Percentiles rank a stretch among this genome's conserved stretches.
Evolutionary conservation across 2,329 filamentous ascomycete genomes (phyloP).

Genomic region (Botrytis fragariae): DNA sequence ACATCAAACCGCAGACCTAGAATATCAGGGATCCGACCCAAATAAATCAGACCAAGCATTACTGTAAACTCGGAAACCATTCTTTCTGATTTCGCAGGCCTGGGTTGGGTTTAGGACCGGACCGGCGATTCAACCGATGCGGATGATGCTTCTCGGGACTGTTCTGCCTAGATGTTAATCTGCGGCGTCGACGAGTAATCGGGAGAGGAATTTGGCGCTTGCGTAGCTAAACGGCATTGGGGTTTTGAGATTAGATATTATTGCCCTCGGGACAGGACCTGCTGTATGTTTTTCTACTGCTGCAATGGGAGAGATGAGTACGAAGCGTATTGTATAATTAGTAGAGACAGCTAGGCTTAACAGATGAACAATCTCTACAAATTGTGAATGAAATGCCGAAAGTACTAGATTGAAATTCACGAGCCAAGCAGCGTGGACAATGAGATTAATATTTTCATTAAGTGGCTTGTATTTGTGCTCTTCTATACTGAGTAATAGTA

Average conservation of each 20-base stretch:
- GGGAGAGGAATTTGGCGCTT: not conserved
- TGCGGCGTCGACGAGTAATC: slow-evolving; percentile 42
- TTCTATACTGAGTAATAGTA: slow-evolving; percentile 47
- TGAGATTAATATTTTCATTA: slow-evolving; percentile 22
- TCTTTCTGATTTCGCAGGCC: slow-evolving; percentile 49
- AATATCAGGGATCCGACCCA: too few species aligned
- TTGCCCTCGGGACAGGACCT: not conserved
- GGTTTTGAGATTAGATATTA: not conserved
- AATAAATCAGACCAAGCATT: too few species aligned
- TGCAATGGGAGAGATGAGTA: slow-evolving; percentile 32
- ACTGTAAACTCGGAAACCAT: too few species aligned
- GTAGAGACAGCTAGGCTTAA: slow-evolving; percentile 27
- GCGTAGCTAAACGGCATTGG: not conserved
- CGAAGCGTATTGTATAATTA: slow-evolving; percentile 22
- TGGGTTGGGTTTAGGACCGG: slow-evolving; percentile 35
- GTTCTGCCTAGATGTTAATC: not conserved
- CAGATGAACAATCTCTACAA: slow-evolving; percentile 42
- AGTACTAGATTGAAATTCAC: slow-evolving; percentile 42
- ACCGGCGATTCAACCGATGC: slow-evolving; percentile 49
- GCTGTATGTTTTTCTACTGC: slow-evolving; percentile 12
- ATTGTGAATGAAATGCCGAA: slow-evolving; percentile 39
- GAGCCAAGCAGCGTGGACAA: slow-evolving; percentile 38
- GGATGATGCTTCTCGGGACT: slow-evolving; percentile 35
- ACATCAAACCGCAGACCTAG: too few species aligned
- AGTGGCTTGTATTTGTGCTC: slow-evolving; percentile 12